phyloP scores from a whole-genome alignment of 441 rosid species.

The Aquilaria agallochum region DNA sequence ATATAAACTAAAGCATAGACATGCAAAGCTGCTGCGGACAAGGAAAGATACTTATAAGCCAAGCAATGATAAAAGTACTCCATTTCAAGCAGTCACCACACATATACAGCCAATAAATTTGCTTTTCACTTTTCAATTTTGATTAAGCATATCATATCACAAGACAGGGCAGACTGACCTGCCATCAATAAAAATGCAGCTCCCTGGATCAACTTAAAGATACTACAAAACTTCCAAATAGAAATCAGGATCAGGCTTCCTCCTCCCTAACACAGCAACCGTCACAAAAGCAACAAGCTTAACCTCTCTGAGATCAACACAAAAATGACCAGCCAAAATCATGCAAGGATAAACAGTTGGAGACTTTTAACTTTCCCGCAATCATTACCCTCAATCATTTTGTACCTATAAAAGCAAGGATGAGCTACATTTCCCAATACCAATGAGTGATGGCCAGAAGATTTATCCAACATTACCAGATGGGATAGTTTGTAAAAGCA shows the following conservation, averaged over 20 bases:
- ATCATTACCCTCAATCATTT: slow-evolving; percentile 76
- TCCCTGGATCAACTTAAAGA: slow-evolving; percentile 64
- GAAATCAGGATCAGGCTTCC: slow-evolving; percentile 86
- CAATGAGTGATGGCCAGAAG: background rate
- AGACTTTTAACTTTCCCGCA: slow-evolving; percentile 69
- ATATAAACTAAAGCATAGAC: too few relatives aligned
- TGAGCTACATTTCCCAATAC: slow-evolving; percentile 13
- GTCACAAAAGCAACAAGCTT: slow-evolving; percentile 4
- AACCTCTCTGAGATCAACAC: background rate
- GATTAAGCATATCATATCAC: too few relatives aligned
- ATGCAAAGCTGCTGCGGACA: too few relatives aligned
- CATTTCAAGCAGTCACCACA: too few relatives aligned
- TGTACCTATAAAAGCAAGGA: slow-evolving; percentile 44
- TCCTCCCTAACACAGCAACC: slow-evolving; percentile 47
- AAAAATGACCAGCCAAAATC: too few relatives aligned
- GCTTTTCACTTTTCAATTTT: too few relatives aligned
- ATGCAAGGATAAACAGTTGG: slow-evolving; percentile 48
- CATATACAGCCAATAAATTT: too few relatives aligned
- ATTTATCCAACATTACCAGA: slow-evolving; percentile 43
- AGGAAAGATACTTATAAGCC: too few relatives aligned
- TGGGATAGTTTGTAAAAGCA: slow-evolving; percentile 88
- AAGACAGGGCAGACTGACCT: slow-evolving; percentile 25
- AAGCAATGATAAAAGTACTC: too few relatives aligned
- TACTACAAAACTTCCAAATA: slow-evolving; percentile 51
- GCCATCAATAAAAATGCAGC: slow-evolving; percentile 83